These are phyloP conservation scores for Debaryomycetaceae sp. DNA, from an alignment of 1,139 yeast genomes.

Conservation along the genomic window DNA sequence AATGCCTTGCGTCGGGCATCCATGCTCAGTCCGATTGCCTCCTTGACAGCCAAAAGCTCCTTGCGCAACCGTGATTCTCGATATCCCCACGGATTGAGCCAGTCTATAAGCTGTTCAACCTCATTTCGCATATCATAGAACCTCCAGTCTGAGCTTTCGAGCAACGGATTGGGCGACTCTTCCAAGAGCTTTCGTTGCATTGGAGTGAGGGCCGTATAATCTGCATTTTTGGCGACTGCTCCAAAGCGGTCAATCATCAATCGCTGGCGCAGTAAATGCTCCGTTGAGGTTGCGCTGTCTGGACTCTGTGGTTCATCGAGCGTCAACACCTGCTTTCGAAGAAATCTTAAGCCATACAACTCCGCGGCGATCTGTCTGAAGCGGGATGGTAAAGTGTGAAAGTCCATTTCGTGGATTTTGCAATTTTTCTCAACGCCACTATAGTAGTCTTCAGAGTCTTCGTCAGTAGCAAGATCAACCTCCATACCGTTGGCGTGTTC, in stretches of 20 bases:
- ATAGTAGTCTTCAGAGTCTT: slow-evolving; percentile 4
- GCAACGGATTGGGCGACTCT: slow-evolving; percentile 55
- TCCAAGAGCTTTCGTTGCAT: slow-evolving; percentile 64
- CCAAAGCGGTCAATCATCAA: slow-evolving; percentile 42
- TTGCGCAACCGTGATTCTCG: slow-evolving; percentile 67
- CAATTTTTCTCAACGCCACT: slow-evolving; percentile 9
- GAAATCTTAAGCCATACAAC: slow-evolving; percentile 14
- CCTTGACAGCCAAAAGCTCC: slow-evolving; percentile 54
- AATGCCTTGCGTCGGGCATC: slow-evolving; percentile 55
- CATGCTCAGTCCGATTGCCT: slow-evolving; percentile 54
- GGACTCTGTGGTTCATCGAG: background rate
- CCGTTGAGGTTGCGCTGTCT: slow-evolving; percentile 1
- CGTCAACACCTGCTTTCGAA: slow-evolving; percentile 1
- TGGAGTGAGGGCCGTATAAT: slow-evolving; percentile 31
- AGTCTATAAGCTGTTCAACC: slow-evolving; percentile 49
- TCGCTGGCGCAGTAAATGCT: slow-evolving; percentile 7
- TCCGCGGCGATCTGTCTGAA: slow-evolving; percentile 11
- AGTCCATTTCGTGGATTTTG: slow-evolving; percentile 14
- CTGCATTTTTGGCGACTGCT: slow-evolving; percentile 21
- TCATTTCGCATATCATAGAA: slow-evolving; percentile 62
- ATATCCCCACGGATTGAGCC: slow-evolving; percentile 75
- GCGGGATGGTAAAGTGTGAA: slow-evolving; percentile 12
- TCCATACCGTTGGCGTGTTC: slow-evolving; percentile 11
- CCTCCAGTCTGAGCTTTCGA: slow-evolving; percentile 61
- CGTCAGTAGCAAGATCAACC: slow-evolving; percentile 3